Percentiles rank a stretch among this genome's conserved stretches.
Conservation (phyloP, 306 rosid genomes). For the barrel medic (Medicago truncatula) region DNA sequence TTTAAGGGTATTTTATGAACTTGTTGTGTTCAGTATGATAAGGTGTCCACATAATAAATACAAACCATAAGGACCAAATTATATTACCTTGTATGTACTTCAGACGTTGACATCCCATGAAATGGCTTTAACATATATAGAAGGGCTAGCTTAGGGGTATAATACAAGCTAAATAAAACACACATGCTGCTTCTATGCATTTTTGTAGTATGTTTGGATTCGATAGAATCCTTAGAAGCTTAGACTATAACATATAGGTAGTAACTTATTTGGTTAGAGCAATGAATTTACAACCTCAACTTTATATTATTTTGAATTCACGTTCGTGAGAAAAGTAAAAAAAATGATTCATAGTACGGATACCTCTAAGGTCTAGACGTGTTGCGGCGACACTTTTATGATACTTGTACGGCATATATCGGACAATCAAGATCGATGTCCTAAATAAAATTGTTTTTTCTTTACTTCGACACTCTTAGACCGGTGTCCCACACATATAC, state of each 20-base stretch:
- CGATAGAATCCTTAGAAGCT: not conserved
- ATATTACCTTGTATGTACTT: constrained; percentile 21
- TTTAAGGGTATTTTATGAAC: constrained; percentile 41
- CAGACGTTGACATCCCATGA: constrained; percentile 38
- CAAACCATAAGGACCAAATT: constrained; percentile 32
- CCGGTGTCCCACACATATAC: too few relatives aligned
- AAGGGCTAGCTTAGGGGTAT: constrained; percentile 16
- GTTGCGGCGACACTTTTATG: too few relatives aligned
- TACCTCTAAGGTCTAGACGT: too few relatives aligned
- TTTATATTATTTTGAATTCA: not conserved
- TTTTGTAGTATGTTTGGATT: constrained; percentile 23
- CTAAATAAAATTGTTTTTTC: too few relatives aligned
- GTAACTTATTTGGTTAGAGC: constrained; percentile 1
- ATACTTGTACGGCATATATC: too few relatives aligned
- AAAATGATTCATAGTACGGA: too few relatives aligned
- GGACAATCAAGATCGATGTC: too few relatives aligned
- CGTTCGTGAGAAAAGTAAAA: not conserved
- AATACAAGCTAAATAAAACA: not conserved
- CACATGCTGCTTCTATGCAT: not conserved
- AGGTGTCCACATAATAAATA: constrained; percentile 27
- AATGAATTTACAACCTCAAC: constrained; percentile 6
- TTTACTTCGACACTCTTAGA: too few relatives aligned
- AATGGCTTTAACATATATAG: constrained; percentile 22
- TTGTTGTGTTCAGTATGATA: constrained; percentile 15
- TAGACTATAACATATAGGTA: not conserved